Evolutionary conservation across 805 yeast genomes (phyloP), one percentile per base, ranked within the genome.

Genomic region (Lipomyces orientalis): DNA sequence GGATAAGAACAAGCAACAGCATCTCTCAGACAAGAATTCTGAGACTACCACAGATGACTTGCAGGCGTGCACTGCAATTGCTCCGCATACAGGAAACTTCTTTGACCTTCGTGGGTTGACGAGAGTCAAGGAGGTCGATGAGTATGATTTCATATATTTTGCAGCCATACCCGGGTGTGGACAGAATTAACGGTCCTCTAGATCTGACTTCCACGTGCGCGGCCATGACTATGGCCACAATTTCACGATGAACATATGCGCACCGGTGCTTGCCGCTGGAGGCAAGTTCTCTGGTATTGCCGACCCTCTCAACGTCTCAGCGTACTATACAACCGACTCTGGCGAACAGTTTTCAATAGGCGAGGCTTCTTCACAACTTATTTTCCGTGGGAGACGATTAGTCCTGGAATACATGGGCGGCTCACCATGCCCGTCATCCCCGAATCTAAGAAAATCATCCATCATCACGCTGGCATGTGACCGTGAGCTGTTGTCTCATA

Each of bases 401-500:
- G 84, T 89, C 1, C 76, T 92, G 69, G 88, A 88, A 54, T 93
- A 93, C 77, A 83, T 80, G 51, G 84, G 86, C 74, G 97, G 97
- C 1, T 86, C 77, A 5, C 75, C 72, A 16, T 78, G 81, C 54
- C 76, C 76, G 9, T 88, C 55, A 81, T 77, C 73, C 87, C 93
- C 79, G 77, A 77, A 52, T 49, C 67, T 84, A 58, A 81, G 86
- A 60, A 88, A 85, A 73, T 86, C 93, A 2, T 85, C 96, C 0
- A 77, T 90, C 2, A 75, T 92, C 58, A 84, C 90, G 29, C 90
- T 92, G 71, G 84, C 88, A 14, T 92, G 97, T 78, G 97, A 91
- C 77, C 83, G 90, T 68, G 94, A 90, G 61, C 85, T 90, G 74
- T 77, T 85, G 75, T 85, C 85, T 4, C 54, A 61, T 34, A 60